Base-by-base conservation (phyloP, 257 asterid species). In the Scutellaria baicalensis region DNA sequence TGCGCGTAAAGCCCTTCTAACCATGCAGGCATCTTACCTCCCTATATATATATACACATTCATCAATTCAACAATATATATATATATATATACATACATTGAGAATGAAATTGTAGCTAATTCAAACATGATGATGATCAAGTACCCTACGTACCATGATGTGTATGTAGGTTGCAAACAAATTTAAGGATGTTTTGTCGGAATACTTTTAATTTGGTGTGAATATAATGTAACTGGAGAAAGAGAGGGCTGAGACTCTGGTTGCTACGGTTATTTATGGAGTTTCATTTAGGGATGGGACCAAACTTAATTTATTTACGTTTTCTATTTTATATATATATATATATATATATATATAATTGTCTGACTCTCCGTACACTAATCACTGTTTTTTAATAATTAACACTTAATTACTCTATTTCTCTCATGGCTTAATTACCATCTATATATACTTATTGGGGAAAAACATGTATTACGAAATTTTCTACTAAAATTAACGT, bases 21-120 rank as follows among this genome's bases (percentile, higher is more conserved):
- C 98, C 98, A 93, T 64, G 86, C 87, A 68, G 98, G 96, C 75
- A 83, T 90, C 75, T 79, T 68, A 72, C 56, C 64, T 64, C 89
- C 93, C 95, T 88, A 75, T 51, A 31, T 66, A 2, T n/a, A n/a
- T n/a, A n/a, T n/a, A n/a, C n/a, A n/a, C n/a, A n/a, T n/a, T n/a
- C n/a, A n/a, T n/a, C n/a, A n/a, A n/a, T n/a, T n/a, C n/a, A n/a
- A n/a, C n/a, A n/a, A n/a, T n/a, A n/a, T n/a, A n/a, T n/a, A n/a
- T n/a, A n/a, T n/a, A n/a, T n/a, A n/a, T n/a, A n/a, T n/a, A n/a
- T n/a, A n/a, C n/a, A n/a, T n/a, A n/a, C n/a, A n/a, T n/a, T n/a
- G n/a, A n/a, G n/a, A n/a, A n/a, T n/a, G n/a, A n/a, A n/a, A n/a
- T n/a, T n/a, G n/a, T n/a, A n/a, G n/a, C n/a, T n/a, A n/a, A n/a